Evolutionary conservation across 768 basidiomycete genomes (phyloP).

Genomic region (Chlorophyllum brunneum): DNA sequence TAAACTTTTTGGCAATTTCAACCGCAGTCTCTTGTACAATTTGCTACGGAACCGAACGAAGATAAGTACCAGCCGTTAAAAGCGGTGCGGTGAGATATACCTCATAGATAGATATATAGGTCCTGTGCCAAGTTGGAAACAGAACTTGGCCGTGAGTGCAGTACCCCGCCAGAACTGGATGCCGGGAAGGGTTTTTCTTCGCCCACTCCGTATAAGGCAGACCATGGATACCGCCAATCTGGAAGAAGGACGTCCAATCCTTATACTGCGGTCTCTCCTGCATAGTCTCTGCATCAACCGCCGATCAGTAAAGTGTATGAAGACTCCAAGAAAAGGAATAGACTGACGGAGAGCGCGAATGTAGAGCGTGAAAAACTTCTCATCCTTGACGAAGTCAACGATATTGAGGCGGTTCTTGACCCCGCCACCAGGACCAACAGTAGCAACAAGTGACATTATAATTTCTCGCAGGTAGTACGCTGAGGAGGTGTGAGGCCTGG

Average conservation of each 20-base stretch:
- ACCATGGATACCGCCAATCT: constrained; percentile 47
- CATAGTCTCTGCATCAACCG: neutral
- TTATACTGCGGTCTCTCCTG: neutral
- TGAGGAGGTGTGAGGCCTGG: no score
- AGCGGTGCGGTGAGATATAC: constrained; percentile 19
- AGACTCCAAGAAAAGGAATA: neutral
- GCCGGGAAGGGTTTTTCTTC: constrained; percentile 21
- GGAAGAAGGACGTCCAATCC: constrained; percentile 33
- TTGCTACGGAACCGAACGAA: no score
- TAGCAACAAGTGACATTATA: neutral
- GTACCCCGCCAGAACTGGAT: constrained; percentile 38
- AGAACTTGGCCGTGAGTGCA: constrained; percentile 49
- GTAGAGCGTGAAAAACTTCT: constrained; percentile 46
- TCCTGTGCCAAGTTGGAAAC: constrained; percentile 56
- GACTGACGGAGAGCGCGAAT: constrained; percentile 43
- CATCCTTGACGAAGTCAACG: constrained; percentile 36
- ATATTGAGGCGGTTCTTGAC: constrained; percentile 36
- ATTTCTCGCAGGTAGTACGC: no score
- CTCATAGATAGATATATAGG: constrained; percentile 48
- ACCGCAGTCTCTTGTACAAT: constrained; percentile 35
- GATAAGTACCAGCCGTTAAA: constrained; percentile 2
- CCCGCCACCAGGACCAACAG: constrained; percentile 1
- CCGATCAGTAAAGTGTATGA: no score
- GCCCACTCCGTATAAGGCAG: constrained; percentile 39
- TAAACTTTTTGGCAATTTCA: constrained; percentile 38